Conservation (phyloP, 192 early-diverging fungal genomes). For the Powellomyces hirtus region DNA sequence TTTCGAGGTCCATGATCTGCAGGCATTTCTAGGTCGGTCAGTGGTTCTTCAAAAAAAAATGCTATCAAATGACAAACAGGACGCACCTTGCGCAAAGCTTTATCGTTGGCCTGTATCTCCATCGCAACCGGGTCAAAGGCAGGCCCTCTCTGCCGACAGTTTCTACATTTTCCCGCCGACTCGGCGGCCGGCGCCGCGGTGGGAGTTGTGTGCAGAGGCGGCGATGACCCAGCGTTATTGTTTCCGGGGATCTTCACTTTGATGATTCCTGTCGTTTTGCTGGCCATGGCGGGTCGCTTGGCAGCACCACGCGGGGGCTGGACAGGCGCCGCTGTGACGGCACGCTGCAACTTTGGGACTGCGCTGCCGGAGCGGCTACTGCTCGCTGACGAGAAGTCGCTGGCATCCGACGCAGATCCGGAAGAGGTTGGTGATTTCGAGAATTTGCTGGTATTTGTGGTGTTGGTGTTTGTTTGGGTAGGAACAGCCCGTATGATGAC, state of each 20-base stretch:
- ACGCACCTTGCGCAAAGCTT: constrained; percentile 40
- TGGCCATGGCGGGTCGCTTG: not conserved
- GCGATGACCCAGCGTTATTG: not conserved
- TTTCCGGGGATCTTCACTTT: constrained; percentile 15
- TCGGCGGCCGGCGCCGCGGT: constrained; percentile 9
- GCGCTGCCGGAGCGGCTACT: too few relatives aligned
- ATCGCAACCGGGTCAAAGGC: constrained; percentile 19
- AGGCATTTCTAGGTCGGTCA: too few relatives aligned
- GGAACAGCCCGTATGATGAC: too few relatives aligned
- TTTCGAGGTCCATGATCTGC: constrained; percentile 56
- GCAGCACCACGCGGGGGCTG: constrained; percentile 3
- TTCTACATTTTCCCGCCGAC: not conserved
- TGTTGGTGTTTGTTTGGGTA: too few relatives aligned
- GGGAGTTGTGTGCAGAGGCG: not conserved
- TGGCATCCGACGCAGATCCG: too few relatives aligned
- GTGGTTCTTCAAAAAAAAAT: constrained; percentile 4
- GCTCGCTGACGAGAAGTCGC: too few relatives aligned
- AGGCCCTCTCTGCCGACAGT: not conserved
- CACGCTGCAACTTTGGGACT: too few relatives aligned
- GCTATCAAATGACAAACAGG: not conserved
- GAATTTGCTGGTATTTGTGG: too few relatives aligned
- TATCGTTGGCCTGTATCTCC: constrained; percentile 42
- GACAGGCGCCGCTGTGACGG: constrained; percentile 7
- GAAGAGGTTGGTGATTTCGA: too few relatives aligned
- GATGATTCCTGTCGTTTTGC: not conserved